These are phyloP conservation scores for Hyphopichia fennica DNA, from an alignment of 1,139 yeast species.

Conservation along the genomic window DNA sequence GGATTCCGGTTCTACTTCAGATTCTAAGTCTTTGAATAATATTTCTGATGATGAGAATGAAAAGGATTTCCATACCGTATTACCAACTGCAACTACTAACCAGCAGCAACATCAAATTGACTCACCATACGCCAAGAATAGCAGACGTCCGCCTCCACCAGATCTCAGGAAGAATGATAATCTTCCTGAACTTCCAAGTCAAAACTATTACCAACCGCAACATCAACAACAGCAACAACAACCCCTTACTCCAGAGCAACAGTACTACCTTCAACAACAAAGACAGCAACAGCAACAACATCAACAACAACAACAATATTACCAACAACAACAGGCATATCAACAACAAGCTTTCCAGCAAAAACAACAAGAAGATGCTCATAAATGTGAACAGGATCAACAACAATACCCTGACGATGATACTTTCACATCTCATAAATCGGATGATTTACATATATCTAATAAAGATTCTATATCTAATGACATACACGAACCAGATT, in stretches of 20 bases:
- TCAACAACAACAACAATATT: background rate
- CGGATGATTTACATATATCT: slow-evolving; percentile 13
- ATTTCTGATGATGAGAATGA: slow-evolving; percentile 30
- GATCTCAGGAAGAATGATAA: background rate
- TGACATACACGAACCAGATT: slow-evolving; percentile 10
- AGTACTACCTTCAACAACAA: slow-evolving; percentile 12
- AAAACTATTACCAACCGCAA: slow-evolving; percentile 11
- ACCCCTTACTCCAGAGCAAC: slow-evolving; percentile 12
- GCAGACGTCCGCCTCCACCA: slow-evolving; percentile 27
- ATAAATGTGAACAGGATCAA: slow-evolving; percentile 6
- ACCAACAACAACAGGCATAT: background rate
- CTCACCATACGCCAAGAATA: slow-evolving; percentile 24
- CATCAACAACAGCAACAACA: slow-evolving; percentile 13
- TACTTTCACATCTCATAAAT: slow-evolving; percentile 20
- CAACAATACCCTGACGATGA: slow-evolving; percentile 15
- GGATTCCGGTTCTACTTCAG: slow-evolving; percentile 9
- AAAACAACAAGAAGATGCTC: slow-evolving; percentile 4
- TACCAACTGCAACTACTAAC: slow-evolving; percentile 39
- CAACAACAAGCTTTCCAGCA: slow-evolving; percentile 2
- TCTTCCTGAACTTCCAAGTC: slow-evolving; percentile 5
- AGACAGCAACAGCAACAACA: slow-evolving; percentile 6
- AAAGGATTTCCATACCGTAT: slow-evolving; percentile 16
- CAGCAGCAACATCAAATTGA: slow-evolving; percentile 34
- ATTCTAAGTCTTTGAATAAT: slow-evolving; percentile 11
- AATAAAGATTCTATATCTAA: background rate